Conservation (phyloP, 352 stramenopile genomes). For the Pythium myriotylum region DNA sequence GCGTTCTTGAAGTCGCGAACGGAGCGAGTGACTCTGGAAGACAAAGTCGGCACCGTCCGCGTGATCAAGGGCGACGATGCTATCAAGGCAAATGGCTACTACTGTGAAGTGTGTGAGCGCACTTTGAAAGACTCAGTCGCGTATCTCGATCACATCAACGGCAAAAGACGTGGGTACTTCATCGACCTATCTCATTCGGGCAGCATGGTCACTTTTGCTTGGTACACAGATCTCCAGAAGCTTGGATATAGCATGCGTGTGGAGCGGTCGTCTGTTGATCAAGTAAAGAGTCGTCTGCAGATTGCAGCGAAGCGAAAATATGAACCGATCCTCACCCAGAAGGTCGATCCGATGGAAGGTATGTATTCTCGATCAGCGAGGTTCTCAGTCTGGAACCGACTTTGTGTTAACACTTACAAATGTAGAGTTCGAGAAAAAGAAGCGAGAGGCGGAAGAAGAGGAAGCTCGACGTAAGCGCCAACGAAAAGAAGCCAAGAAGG, state of each 20-base stretch:
- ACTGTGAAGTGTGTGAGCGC: conserved; percentile 92
- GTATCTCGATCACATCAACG: conserved; percentile 96
- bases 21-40: conserved; percentile 82
- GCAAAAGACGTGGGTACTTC: conserved; percentile 87
- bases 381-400: too few relatives aligned
- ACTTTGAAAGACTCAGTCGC: conserved; percentile 92
- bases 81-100: conserved; percentile 86
- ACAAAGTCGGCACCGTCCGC: conserved; percentile 80
- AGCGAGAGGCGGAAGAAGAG: conserved; percentile 69
- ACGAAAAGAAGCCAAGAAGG: conserved; percentile 79
- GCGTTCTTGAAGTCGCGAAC: conserved; percentile 80
- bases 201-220: not conserved
- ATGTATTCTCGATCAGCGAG: not conserved
- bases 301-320: conserved; percentile 83
- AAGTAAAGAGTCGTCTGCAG: conserved; percentile 88
- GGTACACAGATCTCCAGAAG: conserved; percentile 77
- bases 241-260: conserved; percentile 93
- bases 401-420: too few relatives aligned
- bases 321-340: conserved; percentile 81
- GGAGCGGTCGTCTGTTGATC: conserved; percentile 82
- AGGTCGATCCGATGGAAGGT: conserved; percentile 79
- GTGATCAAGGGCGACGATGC: conserved; percentile 88
- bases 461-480: conserved; percentile 68
- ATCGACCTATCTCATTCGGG: not conserved
- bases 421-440: conserved; percentile 87